Evolutionary conservation across 208 protist species (phyloP).

Genomic region (Wallacemonas sp.): DNA sequence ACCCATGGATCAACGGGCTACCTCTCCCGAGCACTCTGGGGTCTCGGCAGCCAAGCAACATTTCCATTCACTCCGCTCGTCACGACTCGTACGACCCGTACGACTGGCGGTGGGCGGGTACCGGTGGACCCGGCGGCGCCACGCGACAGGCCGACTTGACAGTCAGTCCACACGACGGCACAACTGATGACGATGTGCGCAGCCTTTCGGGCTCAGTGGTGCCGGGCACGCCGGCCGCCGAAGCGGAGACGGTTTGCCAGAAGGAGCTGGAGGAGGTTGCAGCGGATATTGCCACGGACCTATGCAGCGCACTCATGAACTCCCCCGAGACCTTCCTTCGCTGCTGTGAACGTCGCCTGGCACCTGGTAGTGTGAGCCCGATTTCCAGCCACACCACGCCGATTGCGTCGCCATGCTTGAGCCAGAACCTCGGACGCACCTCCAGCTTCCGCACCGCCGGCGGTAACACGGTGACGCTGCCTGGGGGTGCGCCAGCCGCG

Average conservation of each 20-base stretch:
- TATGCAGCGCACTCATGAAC: slow-evolving; percentile 59
- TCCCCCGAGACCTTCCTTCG: slow-evolving; percentile 20
- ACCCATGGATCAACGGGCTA: slow-evolving; percentile 78
- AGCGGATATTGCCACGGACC: slow-evolving; percentile 64
- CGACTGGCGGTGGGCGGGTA: background rate
- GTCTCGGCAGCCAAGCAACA: background rate
- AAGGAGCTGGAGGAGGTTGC: slow-evolving; percentile 74
- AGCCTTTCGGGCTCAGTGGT: slow-evolving; percentile 13
- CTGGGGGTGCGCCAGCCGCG: slow-evolving; percentile 6
- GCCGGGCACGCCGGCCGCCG: slow-evolving; percentile 18
- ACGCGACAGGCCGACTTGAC: background rate
- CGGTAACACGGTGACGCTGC: background rate
- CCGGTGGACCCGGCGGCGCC: background rate
- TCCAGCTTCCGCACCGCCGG: background rate
- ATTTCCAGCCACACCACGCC: background rate
- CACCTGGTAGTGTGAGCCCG: background rate
- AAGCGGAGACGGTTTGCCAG: slow-evolving; percentile 69
- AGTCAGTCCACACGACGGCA: slow-evolving; percentile 26
- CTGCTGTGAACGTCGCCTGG: slow-evolving; percentile 1
- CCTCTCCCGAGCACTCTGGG: slow-evolving; percentile 10
- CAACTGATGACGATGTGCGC: slow-evolving; percentile 23
- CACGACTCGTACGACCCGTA: background rate
- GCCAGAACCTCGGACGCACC: slow-evolving; percentile 1
- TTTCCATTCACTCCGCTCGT: background rate
- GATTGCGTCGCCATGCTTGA: slow-evolving; percentile 2